These are phyloP conservation scores for Aspergillus baeticus DNA, from an alignment of 495 filamentous ascomycete species.

Conservation along the genomic window DNA sequence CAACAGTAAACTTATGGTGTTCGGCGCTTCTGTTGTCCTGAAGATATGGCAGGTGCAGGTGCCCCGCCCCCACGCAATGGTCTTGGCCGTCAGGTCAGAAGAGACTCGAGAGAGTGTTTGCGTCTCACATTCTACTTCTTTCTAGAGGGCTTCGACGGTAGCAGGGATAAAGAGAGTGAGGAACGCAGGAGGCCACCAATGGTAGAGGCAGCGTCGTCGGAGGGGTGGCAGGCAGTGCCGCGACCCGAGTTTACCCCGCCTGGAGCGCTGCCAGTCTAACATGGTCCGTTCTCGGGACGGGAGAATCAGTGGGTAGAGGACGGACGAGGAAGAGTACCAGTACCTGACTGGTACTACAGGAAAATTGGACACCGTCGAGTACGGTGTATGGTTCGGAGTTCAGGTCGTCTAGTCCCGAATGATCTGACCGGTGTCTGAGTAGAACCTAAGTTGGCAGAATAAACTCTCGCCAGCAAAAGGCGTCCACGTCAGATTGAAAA, in stretches of 20 bases:
- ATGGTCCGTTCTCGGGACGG: background rate
- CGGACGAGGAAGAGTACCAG: background rate
- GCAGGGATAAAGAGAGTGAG: slow-evolving; percentile 2
- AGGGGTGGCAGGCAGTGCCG: slow-evolving; percentile 6
- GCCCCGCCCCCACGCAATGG: slow-evolving; percentile 7
- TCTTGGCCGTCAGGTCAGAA: no score
- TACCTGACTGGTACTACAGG: background rate
- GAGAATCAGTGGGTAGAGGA: background rate
- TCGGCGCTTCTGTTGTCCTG: background rate
- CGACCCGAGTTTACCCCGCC: slow-evolving; percentile 14
- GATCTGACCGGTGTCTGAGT: slow-evolving; percentile 12
- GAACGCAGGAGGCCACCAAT: slow-evolving; percentile 2
- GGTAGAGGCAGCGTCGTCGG: slow-evolving; percentile 1
- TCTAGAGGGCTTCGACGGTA: slow-evolving; percentile 5
- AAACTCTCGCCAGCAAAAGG: background rate
- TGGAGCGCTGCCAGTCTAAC: background rate
- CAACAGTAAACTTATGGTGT: no score
- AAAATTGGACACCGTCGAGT: background rate
- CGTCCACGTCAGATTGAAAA: slow-evolving; percentile 9
- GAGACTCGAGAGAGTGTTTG: background rate
- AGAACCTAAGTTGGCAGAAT: background rate
- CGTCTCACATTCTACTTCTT: background rate
- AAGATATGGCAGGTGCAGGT: background rate
- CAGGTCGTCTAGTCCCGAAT: background rate
- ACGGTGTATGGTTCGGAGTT: background rate